Evolutionary conservation across 2,329 filamentous ascomycete species (phyloP), one percentile per base, ranked within the genome.

Genomic region (Scedosporium boydii): DNA sequence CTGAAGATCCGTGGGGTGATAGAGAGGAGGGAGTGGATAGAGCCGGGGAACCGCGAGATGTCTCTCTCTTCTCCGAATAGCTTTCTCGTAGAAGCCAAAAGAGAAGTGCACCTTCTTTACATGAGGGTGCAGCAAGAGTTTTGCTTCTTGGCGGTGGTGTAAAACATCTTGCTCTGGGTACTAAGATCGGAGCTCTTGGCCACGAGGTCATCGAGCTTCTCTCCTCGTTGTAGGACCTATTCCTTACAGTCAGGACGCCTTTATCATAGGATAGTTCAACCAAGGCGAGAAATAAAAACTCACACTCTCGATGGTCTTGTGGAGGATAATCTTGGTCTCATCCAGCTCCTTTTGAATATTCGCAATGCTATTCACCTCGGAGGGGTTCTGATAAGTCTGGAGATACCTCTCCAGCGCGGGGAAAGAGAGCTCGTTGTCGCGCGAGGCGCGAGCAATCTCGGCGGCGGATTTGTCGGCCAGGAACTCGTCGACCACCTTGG

Each of bases 331-430:
- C 84, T 97, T 98, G 65, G 93, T 98, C 82, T 97, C 93, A 72
- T 98, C 93, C 65, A 99, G 82, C 79, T 99, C 92, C 78, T 91
- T 89, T 76, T 98, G 93, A 70, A 99, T 97, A 82, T 91, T 93
- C 81, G 91, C 85, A 73, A 98, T 96, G 76, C 88, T 93, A 78
- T 96, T 92, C 67, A 91, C 93, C 77, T 96, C 84, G 71, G 87
- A 81, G 12, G 93, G 92, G 74, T 97, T 90, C 78, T 96, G 90
- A 78, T 92, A 96, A 70, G 82, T 82, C 70, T 71, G 70, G 58
- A 85, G 73, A 76, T 96, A 96, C 51, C 91, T 88, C 74, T 90
- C 87, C 62, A 98, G 82, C 72, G 88, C 83, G 53, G 89, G 89
- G 73, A 92, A 88, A 21, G 80, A 71, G 60, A 61, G 48, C 46